Conservation (phyloP, 108 stramenopile genomes). For the Craspedostauros australis region DNA sequence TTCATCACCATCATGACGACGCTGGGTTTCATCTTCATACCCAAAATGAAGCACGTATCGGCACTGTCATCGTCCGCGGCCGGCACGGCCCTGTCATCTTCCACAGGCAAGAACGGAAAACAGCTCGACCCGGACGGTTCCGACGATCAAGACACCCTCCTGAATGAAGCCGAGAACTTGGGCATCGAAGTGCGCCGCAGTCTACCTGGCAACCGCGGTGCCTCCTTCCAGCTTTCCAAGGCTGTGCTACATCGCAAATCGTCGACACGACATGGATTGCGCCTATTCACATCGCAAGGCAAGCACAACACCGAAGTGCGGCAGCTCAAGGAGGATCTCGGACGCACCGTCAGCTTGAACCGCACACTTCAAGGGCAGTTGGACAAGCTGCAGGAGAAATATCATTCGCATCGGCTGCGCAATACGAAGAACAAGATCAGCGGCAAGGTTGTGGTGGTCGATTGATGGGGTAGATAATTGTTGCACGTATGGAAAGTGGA, state of each 20-base stretch:
- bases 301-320: constrained; percentile 10
- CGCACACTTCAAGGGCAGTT: constrained; percentile 1
- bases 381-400: constrained; percentile 25
- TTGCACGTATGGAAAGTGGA: no score
- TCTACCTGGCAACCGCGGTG: not conserved
- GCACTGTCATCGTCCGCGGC: not conserved
- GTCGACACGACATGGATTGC: constrained; percentile 10
- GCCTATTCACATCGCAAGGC: constrained; percentile 6
- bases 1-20: constrained; percentile 20
- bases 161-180: not conserved
- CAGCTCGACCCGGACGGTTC: not conserved
- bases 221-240: not conserved
- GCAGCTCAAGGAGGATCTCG: constrained; percentile 10
- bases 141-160: not conserved
- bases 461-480: no score
- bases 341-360: constrained; percentile 11
- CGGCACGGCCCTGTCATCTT: not conserved
- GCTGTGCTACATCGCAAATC: not conserved
- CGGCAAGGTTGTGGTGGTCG: no score
- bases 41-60: constrained; percentile 28
- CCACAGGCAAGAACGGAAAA: not conserved
- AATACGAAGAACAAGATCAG: no score
- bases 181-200: not conserved
- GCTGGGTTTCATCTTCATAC: constrained; percentile 39
- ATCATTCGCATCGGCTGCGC: no score